Base-by-base conservation (phyloP, 2,329 filamentous ascomycete genomes). In the Diaporthe australafricana region DNA sequence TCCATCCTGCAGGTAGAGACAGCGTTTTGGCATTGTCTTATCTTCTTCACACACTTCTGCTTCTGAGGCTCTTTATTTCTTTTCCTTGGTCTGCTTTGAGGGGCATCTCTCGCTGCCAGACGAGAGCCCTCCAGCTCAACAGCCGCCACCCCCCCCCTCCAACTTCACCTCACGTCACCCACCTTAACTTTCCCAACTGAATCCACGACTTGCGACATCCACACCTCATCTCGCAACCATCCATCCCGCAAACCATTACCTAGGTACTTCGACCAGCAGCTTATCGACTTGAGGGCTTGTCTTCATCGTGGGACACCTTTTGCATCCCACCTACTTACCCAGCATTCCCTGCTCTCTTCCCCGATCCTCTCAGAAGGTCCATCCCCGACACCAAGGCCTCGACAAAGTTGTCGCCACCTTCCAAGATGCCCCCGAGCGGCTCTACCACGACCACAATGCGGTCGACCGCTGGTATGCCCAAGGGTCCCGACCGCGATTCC, bases 401-500 rank as follows among this genome's bases (percentile, higher is more conserved):
- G 56, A 70, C 40, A 66, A 32, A 63, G 65, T n/a, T 40, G 22
- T 48, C 50, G 57, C 56, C 70, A 57, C 63, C 52, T 35, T 55
- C 22, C 76, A 78, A 69, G 68, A 81, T 81, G 80, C 77, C 78
- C 65, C 57, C 72, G 20, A 70, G 72, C 67, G 71, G 72, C 56
- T 71, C 71, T 53, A 73, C 53, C 65, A 67, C 69, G 32, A 68
- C 47, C 77, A 76, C 74, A 57, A 78, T 76, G 77, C 73, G 74
- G 69, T 75, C 76, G 68, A 70, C 79, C 68, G 80, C 77, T 63
- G 81, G 81, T 76, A 90, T 90, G 88, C 88, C 88, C 73, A 85
- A 87, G 75, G 84, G 87, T 63, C 89, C 89, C 17, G 90, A 90
- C 78, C 83, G 87, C 75, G 90, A 92, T 82, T 90, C 91, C 76